phyloP scores from a whole-genome alignment of 257 asterid species.

The Nicotiana tomentosiformis region DNA sequence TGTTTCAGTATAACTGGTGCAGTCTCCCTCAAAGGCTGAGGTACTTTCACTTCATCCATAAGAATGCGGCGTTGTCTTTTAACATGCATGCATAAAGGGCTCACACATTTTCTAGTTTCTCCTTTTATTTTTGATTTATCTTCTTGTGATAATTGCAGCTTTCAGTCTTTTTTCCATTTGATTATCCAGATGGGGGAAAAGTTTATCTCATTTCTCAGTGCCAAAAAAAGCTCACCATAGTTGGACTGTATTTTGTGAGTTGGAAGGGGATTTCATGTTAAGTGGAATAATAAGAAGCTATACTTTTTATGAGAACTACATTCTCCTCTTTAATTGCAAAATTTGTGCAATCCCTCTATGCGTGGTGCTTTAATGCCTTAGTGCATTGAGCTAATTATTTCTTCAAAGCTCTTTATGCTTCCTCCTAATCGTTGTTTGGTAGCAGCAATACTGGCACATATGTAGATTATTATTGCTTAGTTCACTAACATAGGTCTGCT shows the following conservation, averaged over 20 bases:
- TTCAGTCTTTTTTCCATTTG: neutral
- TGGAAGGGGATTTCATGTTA: neutral
- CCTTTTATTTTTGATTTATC: neutral
- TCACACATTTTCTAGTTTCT: neutral
- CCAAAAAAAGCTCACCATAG: neutral
- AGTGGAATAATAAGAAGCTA: neutral
- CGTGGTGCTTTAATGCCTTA: neutral
- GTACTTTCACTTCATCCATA: neutral
- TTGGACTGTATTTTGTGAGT: neutral
- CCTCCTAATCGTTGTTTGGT: too few relatives aligned
- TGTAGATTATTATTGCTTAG: too few relatives aligned
- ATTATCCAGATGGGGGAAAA: neutral
- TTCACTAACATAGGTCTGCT: too few relatives aligned
- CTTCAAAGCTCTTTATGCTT: too few relatives aligned
- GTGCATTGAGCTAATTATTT: too few relatives aligned
- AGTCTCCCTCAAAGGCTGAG: neutral
- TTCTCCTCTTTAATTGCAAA: neutral
- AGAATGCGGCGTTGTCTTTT: neutral
- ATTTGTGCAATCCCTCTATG: neutral
- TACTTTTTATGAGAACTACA: neutral
- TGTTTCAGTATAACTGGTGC: neutral
- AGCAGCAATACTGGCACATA: too few relatives aligned
- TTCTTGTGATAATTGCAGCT: neutral
- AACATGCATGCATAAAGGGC: neutral
- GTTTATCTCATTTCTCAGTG: neutral